A percentile compares a stretch with the other conserved stretches of the same genome.
These are phyloP conservation scores for Diutina neorugosa DNA, from an alignment of 1,139 yeast genomes.

Conservation along the genomic window DNA sequence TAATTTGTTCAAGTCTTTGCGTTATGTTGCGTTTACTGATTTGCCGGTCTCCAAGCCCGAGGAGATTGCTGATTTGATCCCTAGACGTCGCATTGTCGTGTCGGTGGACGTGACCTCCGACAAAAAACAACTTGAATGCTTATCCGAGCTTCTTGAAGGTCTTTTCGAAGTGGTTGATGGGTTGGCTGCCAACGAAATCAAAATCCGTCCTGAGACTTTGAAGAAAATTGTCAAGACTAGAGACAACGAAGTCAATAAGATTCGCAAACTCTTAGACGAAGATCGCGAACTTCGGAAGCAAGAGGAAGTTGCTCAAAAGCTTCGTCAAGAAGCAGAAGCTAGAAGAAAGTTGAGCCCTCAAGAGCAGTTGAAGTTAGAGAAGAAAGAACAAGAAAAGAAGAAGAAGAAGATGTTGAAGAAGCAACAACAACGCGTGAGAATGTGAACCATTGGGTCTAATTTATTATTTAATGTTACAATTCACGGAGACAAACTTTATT, in stretches of 20 bases:
- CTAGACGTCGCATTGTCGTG: constrained; percentile 44
- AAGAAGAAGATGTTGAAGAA: constrained; percentile 3
- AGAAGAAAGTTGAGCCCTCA: constrained; percentile 51
- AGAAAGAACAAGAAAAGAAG: constrained; percentile 3
- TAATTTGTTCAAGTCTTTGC: constrained; percentile 38
- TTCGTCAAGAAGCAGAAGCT: constrained; percentile 47
- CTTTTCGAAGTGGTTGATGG: constrained; percentile 43
- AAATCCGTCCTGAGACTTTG: constrained; percentile 54
- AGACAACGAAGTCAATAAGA: constrained; percentile 54
- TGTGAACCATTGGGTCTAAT: background rate
- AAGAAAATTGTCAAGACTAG: constrained; percentile 66
- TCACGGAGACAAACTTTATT: background rate
- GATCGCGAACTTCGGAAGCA: constrained; percentile 25
- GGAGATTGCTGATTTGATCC: constrained; percentile 34
- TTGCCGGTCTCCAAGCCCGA: constrained; percentile 62
- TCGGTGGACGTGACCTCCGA: constrained; percentile 37
- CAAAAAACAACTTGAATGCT: constrained; percentile 31
- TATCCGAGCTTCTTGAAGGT: constrained; percentile 37
- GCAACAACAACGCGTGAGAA: constrained; percentile 3
- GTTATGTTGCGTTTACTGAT: constrained; percentile 72
- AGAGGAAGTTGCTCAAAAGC: constrained; percentile 61
- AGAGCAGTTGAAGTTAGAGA: constrained; percentile 49
- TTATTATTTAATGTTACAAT: background rate
- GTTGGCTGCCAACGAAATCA: constrained; percentile 30
- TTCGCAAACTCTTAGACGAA: constrained; percentile 47